phyloP scores from a whole-genome alignment of 108 stramenopile species.

The Parmales sp. region DNA sequence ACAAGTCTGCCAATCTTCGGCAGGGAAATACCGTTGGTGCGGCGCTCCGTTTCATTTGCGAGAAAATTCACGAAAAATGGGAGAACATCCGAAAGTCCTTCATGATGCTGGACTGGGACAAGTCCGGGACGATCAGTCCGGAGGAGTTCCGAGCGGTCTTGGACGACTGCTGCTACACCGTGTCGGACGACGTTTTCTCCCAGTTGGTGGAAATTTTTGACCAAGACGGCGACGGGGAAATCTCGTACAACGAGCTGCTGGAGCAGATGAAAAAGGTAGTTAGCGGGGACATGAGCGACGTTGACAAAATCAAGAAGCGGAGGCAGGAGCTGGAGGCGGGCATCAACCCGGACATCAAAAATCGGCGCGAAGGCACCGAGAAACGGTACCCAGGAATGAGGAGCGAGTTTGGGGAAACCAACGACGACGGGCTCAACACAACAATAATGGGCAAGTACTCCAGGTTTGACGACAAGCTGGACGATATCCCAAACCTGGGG shows the following conservation, averaged over 20 bases:
- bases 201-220: background rate
- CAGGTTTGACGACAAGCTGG: background rate
- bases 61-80: constrained; percentile 8
- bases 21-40: background rate
- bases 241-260: constrained; percentile 7
- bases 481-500: constrained; percentile 8
- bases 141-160: background rate
- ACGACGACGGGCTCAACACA: too few species aligned
- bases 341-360: too few species aligned
- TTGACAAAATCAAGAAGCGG: background rate
- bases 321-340: background rate
- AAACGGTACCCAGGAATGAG: too few species aligned
- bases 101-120: constrained; percentile 12
- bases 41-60: constrained; percentile 2
- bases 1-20: background rate
- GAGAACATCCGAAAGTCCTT: background rate
- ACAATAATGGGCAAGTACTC: too few species aligned
- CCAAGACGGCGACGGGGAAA: constrained; percentile 3
- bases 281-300: background rate
- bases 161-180: constrained; percentile 13
- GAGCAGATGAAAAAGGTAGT: constrained; percentile 1
- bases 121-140: constrained; percentile 1
- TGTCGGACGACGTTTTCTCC: background rate
- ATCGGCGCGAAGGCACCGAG: too few species aligned
- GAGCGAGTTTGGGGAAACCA: too few species aligned